Evolutionary conservation across 495 filamentous ascomycete genomes (phyloP).

Genomic region (Lophium mytilinum): DNA sequence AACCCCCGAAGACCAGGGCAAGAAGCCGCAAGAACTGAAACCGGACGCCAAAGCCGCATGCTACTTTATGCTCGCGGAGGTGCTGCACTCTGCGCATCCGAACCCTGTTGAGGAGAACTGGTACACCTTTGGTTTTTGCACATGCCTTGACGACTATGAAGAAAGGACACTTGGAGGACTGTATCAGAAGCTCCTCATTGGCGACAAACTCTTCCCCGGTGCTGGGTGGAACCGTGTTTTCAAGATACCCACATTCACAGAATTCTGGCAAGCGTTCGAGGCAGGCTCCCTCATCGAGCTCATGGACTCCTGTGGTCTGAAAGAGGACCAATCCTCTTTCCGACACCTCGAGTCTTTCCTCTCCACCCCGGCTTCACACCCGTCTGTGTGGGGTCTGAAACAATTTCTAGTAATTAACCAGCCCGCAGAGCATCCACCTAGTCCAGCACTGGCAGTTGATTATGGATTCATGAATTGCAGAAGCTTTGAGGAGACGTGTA

Average conservation of each 20-base stretch:
- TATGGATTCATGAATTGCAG: slow-evolving; percentile 6
- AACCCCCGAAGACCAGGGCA: background rate
- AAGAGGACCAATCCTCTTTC: background rate
- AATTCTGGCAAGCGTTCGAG: slow-evolving; percentile 7
- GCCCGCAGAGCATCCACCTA: slow-evolving; percentile 1
- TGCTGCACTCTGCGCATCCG: background rate
- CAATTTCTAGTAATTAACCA: slow-evolving; percentile 4
- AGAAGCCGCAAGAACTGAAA: slow-evolving; percentile 1
- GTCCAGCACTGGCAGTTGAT: background rate
- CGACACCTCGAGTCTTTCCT: slow-evolving; percentile 5
- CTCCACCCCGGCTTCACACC: background rate
- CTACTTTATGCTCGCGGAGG: background rate
- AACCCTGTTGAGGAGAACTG: slow-evolving; percentile 1
- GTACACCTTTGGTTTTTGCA: slow-evolving; percentile 5
- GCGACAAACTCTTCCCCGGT: background rate
- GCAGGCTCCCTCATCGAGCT: slow-evolving; percentile 6
- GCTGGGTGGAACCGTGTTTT: background rate
- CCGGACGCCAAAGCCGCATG: slow-evolving; percentile 6
- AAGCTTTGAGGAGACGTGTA: slow-evolving; percentile 5
- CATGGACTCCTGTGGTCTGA: slow-evolving; percentile 8
- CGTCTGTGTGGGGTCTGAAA: slow-evolving; percentile 7
- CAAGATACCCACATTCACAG: background rate
- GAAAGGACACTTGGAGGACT: slow-evolving; percentile 4
- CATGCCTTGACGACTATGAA: background rate
- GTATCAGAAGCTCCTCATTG: slow-evolving; percentile 1